Conservation (phyloP, 768 basidiomycete species). For the Tricholoma matsutake region DNA sequence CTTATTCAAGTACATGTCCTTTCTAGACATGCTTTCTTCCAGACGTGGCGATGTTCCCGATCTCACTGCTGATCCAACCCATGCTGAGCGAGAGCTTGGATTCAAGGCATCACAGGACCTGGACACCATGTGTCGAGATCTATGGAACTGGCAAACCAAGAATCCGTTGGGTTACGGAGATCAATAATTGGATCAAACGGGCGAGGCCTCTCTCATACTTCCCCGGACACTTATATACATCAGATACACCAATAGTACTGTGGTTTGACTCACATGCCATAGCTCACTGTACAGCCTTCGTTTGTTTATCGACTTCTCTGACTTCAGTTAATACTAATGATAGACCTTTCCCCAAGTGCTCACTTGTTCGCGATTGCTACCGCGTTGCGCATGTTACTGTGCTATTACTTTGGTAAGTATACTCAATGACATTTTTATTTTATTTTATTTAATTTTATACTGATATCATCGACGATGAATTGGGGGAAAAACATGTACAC, state of each 20-base stretch:
- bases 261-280: background rate
- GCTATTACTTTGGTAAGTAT: no score
- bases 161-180: conserved; percentile 74
- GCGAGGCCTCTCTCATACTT: background rate
- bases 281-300: background rate
- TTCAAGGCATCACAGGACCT: conserved; percentile 82
- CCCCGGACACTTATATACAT: background rate
- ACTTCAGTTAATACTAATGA: background rate
- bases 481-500: no score
- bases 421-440: no score
- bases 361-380: background rate
- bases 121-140: conserved; percentile 91
- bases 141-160: conserved; percentile 99
- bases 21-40: conserved; percentile 9
- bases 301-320: background rate
- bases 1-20: background rate
- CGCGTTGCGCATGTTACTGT: no score
- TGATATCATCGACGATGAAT: no score
- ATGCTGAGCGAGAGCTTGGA: conserved; percentile 91
- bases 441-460: no score
- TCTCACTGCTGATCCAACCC: conserved; percentile 87
- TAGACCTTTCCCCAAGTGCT: background rate
- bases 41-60: conserved; percentile 96
- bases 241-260: background rate
- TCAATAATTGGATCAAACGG: background rate